Conservation (phyloP, 2,329 filamentous ascomycete species). For the Keithomyces neogunnii region DNA sequence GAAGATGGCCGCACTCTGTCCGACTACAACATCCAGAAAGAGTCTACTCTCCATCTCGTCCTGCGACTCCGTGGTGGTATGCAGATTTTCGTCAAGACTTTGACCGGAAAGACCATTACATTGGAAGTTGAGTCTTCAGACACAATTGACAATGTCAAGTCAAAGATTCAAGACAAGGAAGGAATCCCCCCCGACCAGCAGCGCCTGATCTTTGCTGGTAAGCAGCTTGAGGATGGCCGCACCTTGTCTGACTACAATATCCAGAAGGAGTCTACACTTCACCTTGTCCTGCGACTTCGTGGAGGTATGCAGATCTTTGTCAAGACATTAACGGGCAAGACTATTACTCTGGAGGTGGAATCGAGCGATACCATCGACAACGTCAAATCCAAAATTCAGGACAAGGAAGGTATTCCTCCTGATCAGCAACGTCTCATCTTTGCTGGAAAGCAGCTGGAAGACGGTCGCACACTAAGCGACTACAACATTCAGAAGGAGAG, state of each 20-base stretch:
- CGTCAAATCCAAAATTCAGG: slow-evolving; percentile 95
- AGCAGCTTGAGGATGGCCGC: slow-evolving; percentile 87
- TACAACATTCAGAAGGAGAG: slow-evolving; percentile 97
- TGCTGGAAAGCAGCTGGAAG: slow-evolving; percentile 91
- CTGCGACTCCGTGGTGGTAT: slow-evolving; percentile 84
- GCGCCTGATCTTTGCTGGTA: slow-evolving; percentile 86
- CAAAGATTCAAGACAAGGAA: slow-evolving; percentile 88
- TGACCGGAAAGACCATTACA: slow-evolving; percentile 91
- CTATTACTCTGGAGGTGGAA: slow-evolving; percentile 86
- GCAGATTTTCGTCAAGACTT: slow-evolving; percentile 82
- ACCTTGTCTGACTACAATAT: slow-evolving; percentile 96
- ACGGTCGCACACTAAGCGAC: slow-evolving; percentile 80
- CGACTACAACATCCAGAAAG: slow-evolving; percentile 96
- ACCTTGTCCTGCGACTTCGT: slow-evolving; percentile 72
- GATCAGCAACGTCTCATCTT: slow-evolving; percentile 96
- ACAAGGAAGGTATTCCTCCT: slow-evolving; percentile 95
- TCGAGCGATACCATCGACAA: slow-evolving; percentile 91
- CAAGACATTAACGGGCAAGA: slow-evolving; percentile 87
- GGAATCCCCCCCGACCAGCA: slow-evolving; percentile 93
- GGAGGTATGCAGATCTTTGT: slow-evolving; percentile 74
- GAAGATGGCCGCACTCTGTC: slow-evolving; percentile 85
- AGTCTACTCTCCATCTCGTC: slow-evolving; percentile 76
- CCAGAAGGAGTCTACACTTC: slow-evolving; percentile 80
- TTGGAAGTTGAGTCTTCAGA: slow-evolving; percentile 83
- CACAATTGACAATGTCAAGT: slow-evolving; percentile 91